Base-by-base conservation (phyloP, 371 early-diverging fungal species). In the Umbelopsis sp. region DNA sequence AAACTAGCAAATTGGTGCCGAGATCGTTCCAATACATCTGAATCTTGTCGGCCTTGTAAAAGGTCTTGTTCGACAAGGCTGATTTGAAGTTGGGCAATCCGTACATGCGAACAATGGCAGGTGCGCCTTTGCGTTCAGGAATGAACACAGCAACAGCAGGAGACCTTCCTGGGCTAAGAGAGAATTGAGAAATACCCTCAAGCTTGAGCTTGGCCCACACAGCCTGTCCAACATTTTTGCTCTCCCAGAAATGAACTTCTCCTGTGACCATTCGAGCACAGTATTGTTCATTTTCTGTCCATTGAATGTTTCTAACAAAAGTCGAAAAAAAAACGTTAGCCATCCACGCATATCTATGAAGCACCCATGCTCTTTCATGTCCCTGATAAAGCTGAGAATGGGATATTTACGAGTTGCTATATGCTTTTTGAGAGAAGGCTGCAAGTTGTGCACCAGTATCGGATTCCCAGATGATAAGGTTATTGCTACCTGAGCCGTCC, bases 1-100 rank as follows among this genome's bases (percentile, higher is more conserved):
- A 84, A 20, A 94, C 94, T 65, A 98, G 85, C 46, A 97, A 79
- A 71, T 91, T 89, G 53, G 95, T 94, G 35, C 97, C 98, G n/a
- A 95, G 83, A 63, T 83, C 82, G 79, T 96, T 97, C 99, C 99
- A 99, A 74, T 89, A 83, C 83, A 97, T 91, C 70, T 94, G 89
- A 25, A 94, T 90, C 45, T 89, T 88, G 69, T 99, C 99, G 6
- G 97, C 98, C 79, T 94, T 94, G 82, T 86, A 97, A 76, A 99
- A 96, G 4, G 95, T 91, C 82, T 97, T 97, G 77, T 89, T 89
- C 48, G 97, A 89, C 67, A 93, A 73, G 4, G 95, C 92, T 32
- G 84, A 73, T 22, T 82, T 82, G 71, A 93, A 91, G 76, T 87
- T 91, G 69, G 91, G 88, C 68, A 96, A 83, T 63, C 89, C 84